Evolutionary conservation across 2,329 filamentous ascomycete species (phyloP), one percentile per base, ranked within the genome.

Genomic region (Epichloe hybrida): DNA sequence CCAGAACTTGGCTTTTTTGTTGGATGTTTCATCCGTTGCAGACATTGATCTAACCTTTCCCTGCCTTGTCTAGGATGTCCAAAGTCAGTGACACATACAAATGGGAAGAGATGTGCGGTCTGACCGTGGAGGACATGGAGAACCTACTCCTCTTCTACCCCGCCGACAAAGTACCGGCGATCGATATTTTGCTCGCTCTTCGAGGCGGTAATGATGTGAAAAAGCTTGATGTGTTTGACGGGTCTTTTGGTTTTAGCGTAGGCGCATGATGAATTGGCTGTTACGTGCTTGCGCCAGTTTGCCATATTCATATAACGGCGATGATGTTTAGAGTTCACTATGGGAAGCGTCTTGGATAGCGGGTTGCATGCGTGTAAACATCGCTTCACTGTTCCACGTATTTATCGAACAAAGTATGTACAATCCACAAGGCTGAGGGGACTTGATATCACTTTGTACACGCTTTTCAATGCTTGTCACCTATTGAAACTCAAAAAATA

Each of bases 71-170:
- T 55, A 88, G 86, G 89, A 97, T 97, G 86, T 88, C 83, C 46
- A 84, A 80, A 56, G 87, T 97, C 37, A 96, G 90, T 69, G 88
- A 96, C 59, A 75, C 81, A 37, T 96, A 91, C 74, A 83, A 76
- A 49, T 80, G 94, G 64, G 84, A 94, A 54, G 86, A 96, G 55
- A 78, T 97, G 58, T 90, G 88, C 57, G 77, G 79, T 36, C 81
- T 97, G 76, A 80, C 79, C 20, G 86, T 93, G 48, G 78, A 84
- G 59, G 90, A 90, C 60, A 95, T 97, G 86, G 81, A 86, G 50
- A 77, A 75, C 50, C 71, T 97, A n/a, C 69, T 97, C 38, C 72
- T 74, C n/a, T 90, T 83, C 63, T 96, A 94, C 57, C 68, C 67
- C 0, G 61, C 69, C 1, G 71, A 73, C 54, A 71, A 76, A 50